Evolutionary conservation across 257 asterid species (phyloP), one percentile per base, ranked within the genome.

Genomic region (Avicennia marina): DNA sequence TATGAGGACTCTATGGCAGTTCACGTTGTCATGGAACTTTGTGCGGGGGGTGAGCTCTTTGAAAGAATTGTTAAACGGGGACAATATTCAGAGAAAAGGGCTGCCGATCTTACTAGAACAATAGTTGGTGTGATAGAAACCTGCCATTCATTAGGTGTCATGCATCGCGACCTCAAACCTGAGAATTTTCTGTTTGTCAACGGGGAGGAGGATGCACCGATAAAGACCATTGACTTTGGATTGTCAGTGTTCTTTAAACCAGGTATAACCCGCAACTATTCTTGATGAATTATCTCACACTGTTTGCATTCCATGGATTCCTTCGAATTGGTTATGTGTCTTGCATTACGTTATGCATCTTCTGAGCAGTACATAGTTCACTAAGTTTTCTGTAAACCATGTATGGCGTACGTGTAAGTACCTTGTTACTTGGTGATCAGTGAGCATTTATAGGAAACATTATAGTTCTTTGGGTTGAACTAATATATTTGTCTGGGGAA

Each of bases 101-200:
- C 97, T 8, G 95, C 97, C n/a, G 82, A 86, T 63, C 94, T 90
- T 62, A 78, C 97, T 3, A 84, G 94, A 69, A 72, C 82, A 12
- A 87, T 90, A 1, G 80, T 90, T 66, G 86, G 90, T 53, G 93
- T 90, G 19, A 83, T 90, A 6, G 85, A 90, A 63, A 72, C 87
- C 8, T 86, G 95, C 40, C 97, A 86, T 60, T 90, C 97, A 18
- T 58, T 90, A 58, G 97, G 97, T 12, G 97, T 86, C 34, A 79
- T 89, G 93, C 95, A 89, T 57, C 57, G 97, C 48, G 97, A 89
- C 55, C 78, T 86, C 55, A 89, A 89, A 77, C 95, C 95, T 0
- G 97, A 86, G 79, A 89, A 89, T 60, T 89, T 89, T 43, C 81
- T 89, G 11, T 84, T 86, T 60, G 78, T 80, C 4, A 58, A 75